Conservation (phyloP, 805 yeast genomes). For the Dipodascus geniculatus region DNA sequence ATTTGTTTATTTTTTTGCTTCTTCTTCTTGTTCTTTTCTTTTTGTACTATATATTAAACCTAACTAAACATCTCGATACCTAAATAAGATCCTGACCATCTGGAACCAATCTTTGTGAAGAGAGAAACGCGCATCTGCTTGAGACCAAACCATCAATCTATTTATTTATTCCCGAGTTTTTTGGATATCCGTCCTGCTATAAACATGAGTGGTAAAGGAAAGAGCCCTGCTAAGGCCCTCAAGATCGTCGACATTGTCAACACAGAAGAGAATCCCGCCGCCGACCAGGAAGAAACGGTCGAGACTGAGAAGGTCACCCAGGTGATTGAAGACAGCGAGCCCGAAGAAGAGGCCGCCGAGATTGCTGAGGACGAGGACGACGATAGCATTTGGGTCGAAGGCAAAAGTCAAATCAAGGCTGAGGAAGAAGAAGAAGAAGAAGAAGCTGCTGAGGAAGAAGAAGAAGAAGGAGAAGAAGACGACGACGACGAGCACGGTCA, state of each 20-base stretch:
- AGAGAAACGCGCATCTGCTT: too few species aligned
- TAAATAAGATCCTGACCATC: too few species aligned
- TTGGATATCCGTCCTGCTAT: not conserved
- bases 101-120: too few species aligned
- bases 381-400: not conserved
- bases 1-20: not conserved
- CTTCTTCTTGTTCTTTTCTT: too few species aligned
- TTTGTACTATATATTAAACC: too few species aligned
- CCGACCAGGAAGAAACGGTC: not conserved
- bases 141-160: too few species aligned
- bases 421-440: slow-evolving; percentile 1
- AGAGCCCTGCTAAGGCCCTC: not conserved
- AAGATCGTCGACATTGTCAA: not conserved
- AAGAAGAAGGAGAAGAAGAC: not conserved
- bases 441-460: not conserved
- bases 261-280: not conserved
- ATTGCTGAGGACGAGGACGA: not conserved
- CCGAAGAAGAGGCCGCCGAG: not conserved
- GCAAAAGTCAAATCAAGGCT: not conserved
- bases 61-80: too few species aligned
- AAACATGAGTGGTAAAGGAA: not conserved
- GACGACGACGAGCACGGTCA: not conserved
- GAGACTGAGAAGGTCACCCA: not conserved
- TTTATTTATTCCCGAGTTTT: too few species aligned
- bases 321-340: not conserved